phyloP scores from a whole-genome alignment of 2,329 filamentous ascomycete species.

The Ophiostoma piceae region DNA sequence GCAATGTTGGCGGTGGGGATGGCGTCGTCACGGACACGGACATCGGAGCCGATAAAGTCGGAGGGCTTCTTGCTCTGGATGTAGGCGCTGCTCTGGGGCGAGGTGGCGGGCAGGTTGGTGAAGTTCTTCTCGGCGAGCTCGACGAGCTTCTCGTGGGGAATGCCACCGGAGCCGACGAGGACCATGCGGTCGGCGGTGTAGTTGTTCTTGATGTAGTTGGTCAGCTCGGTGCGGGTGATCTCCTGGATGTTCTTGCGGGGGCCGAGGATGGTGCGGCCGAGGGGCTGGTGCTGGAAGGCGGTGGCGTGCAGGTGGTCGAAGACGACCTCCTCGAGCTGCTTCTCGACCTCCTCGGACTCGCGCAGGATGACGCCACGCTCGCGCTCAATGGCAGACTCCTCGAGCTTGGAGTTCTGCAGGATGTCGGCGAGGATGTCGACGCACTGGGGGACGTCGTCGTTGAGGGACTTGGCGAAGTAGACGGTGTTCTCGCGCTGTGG shows the following conservation, averaged over 20 bases:
- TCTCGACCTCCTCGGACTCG: conserved; percentile 99
- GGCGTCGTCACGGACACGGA: conserved; percentile 92
- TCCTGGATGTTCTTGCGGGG: conserved; percentile 97
- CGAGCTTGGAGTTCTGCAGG: conserved; percentile 98
- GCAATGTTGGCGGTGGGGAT: conserved; percentile 96
- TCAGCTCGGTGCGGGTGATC: conserved; percentile 85
- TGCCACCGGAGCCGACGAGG: conserved; percentile 87
- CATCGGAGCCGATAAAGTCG: conserved; percentile 93
- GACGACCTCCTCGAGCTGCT: conserved; percentile 98
- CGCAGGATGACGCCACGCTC: conserved; percentile 98
- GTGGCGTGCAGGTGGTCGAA: conserved; percentile 99
- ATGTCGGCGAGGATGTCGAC: conserved; percentile 99
- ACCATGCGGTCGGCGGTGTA: conserved; percentile 99
- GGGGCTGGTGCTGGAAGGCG: conserved; percentile 91
- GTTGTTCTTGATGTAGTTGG: conserved; percentile 98
- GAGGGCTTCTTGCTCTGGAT: conserved; percentile 79
- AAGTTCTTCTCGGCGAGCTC: conserved; percentile 97
- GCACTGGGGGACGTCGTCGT: conserved; percentile 90
- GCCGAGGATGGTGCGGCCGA: conserved; percentile 95
- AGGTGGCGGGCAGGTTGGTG: conserved; percentile 67
- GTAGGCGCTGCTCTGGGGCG: conserved; percentile 68
- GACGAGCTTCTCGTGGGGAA: conserved; percentile 90
- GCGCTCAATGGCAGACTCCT: conserved; percentile 85
- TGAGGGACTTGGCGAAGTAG: conserved; percentile 99
- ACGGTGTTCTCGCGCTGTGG: conserved; percentile 93